Evolutionary conservation across 768 basidiomycete genomes (phyloP), one percentile per base, ranked within the genome.

Genomic region (Mycena filopes): DNA sequence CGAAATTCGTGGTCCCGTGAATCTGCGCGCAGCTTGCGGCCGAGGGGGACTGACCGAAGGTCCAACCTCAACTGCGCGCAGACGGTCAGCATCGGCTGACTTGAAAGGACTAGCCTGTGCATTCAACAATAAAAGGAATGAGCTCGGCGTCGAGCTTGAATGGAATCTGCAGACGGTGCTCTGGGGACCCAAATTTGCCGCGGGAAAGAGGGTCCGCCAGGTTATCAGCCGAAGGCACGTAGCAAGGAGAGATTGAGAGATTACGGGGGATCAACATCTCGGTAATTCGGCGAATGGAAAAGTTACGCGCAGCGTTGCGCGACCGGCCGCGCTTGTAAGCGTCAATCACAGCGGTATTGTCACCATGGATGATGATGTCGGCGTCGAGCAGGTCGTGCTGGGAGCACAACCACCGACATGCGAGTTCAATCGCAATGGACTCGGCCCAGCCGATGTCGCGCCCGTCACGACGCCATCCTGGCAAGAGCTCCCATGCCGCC

Each of bases 121-220:
- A 59, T 59, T 16, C 25, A 28, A 57, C n/a, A 50, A 70, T 57
- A 38, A 63, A 71, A 18, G 20, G 16, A 1, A n/a, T 6, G 4
- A 70, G 66, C 58, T 74, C 72, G 8, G 33, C 58, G 6, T 66
- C 58, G 48, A 76, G 65, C 33, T 2, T 13, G 28, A 72, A 71
- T 1, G 47, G 47, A 20, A 55, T 26, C 2, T 11, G 31, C 8
- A 69, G 41, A 0, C 59, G 46, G 3, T 23, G 26, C 2, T 54
- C 38, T 13, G 47, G 40, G 0, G 51, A 60, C 23, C 70, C 73
- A 4, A 69, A 46, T 16, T 54, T 46, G 53, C 71, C 68, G 23
- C 67, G 69, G 15, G 73, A 77, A 40, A 75, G 60, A 16, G 74
- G 74, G 62, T 81, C 79, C 16, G 78, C 79, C 0, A 68, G 74